These are phyloP conservation scores for Colletotrichum australisinense DNA, from an alignment of 2,329 filamentous ascomycete genomes.

Conservation along the genomic window DNA sequence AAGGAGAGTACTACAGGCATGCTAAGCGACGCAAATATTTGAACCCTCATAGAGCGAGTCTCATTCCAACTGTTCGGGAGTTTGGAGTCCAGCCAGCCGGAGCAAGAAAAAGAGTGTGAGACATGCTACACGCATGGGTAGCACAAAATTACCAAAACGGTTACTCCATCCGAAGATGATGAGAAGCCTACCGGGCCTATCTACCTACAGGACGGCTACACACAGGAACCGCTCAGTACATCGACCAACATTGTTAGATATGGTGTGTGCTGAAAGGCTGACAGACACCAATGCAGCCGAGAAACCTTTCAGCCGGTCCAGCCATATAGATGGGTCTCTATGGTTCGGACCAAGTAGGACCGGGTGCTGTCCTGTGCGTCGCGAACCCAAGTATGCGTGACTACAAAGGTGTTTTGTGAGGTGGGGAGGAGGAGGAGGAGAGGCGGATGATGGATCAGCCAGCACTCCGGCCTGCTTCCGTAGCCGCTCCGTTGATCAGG, in stretches of 20 bases:
- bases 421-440: background rate
- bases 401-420: too few species aligned
- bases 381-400: constrained; percentile 5
- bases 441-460: constrained; percentile 10
- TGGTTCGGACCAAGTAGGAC: constrained; percentile 31
- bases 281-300: constrained; percentile 12
- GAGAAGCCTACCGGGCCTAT: background rate
- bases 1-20: background rate
- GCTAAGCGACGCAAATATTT: background rate
- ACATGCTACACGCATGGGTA: constrained; percentile 21
- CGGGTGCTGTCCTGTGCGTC: constrained; percentile 24
- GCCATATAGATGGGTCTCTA: constrained; percentile 14
- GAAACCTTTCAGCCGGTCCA: constrained; percentile 5
- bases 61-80: background rate
- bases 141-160: constrained; percentile 10
- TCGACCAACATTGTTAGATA: background rate
- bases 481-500: background rate
- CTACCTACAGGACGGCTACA: constrained; percentile 13
- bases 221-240: constrained; percentile 2
- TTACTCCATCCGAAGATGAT: constrained; percentile 26
- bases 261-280: background rate
- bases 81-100: constrained; percentile 1
- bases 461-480: constrained; percentile 15
- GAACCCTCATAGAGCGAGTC: background rate
- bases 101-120: constrained; percentile 11